These are phyloP conservation scores for Sarocladium kiliense DNA, from an alignment of 2,329 filamentous ascomycete species.

Conservation along the genomic window DNA sequence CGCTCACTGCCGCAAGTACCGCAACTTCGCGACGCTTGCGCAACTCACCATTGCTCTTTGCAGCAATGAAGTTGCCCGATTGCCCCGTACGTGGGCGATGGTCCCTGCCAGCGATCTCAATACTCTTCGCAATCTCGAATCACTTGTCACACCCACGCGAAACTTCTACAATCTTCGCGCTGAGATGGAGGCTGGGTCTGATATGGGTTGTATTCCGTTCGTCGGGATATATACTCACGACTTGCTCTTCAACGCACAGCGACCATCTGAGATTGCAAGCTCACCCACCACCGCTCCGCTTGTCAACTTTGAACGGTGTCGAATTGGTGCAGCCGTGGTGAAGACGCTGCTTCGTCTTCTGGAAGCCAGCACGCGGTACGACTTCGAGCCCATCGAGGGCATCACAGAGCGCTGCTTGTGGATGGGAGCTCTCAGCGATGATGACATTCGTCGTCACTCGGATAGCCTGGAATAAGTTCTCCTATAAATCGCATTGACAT, in stretches of 20 bases:
- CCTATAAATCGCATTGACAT: neutral
- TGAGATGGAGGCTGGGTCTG: conserved; percentile 69
- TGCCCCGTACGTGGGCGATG: conserved; percentile 66
- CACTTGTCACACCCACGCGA: conserved; percentile 67
- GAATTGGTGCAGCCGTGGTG: conserved; percentile 68
- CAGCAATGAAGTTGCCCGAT: conserved; percentile 64
- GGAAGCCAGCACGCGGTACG: conserved; percentile 71
- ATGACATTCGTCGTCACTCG: conserved; percentile 61
- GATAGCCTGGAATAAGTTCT: conserved; percentile 39
- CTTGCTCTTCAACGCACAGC: conserved; percentile 74
- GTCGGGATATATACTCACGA: conserved; percentile 82
- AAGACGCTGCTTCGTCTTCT: conserved; percentile 76
- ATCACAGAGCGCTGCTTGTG: conserved; percentile 79
- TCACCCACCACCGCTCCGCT: conserved; percentile 62
- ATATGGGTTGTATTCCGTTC: conserved; percentile 76
- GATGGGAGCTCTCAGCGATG: conserved; percentile 71
- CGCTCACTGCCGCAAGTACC: conserved; percentile 65
- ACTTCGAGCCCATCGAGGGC: conserved; percentile 69
- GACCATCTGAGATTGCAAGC: conserved; percentile 67
- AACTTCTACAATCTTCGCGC: conserved; percentile 73
- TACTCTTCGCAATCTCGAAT: conserved; percentile 64
- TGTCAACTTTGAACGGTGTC: conserved; percentile 79
- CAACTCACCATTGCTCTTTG: conserved; percentile 75
- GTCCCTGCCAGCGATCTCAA: conserved; percentile 61
- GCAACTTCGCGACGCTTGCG: conserved; percentile 80